These are phyloP conservation scores for Trematosphaeria pertusa DNA, from an alignment of 2,329 filamentous ascomycete genomes.

Conservation along the genomic window DNA sequence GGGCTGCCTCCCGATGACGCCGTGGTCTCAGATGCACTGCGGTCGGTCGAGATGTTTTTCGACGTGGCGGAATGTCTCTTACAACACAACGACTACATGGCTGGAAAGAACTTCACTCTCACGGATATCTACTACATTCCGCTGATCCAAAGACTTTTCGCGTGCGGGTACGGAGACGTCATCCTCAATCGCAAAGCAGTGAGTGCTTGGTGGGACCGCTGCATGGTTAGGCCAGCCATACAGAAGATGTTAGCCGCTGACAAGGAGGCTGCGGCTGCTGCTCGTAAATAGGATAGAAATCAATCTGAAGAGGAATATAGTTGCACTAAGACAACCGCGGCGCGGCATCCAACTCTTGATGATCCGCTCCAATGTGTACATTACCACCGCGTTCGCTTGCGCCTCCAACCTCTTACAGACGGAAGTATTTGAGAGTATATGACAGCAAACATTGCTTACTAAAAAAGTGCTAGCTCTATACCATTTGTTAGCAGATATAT, in stretches of 20 bases:
- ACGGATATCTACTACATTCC: conserved; percentile 59
- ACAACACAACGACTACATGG: conserved; percentile 53
- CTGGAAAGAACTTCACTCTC: conserved; percentile 53
- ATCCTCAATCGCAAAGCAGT: conserved; percentile 21
- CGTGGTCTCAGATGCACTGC: conserved; percentile 48
- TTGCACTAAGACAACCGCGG: too few species aligned
- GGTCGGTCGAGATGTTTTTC: conserved; percentile 52
- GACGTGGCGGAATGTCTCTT: conserved; percentile 53
- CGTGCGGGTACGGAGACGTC: conserved; percentile 19
- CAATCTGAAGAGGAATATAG: too few species aligned
- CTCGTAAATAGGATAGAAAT: too few species aligned
- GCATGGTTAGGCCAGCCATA: conserved; percentile 22
- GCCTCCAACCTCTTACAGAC: too few species aligned
- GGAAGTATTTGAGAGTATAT: too few species aligned
- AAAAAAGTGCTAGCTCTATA: too few species aligned
- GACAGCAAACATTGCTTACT: too few species aligned
- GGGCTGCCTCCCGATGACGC: conserved; percentile 52
- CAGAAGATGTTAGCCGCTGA: conserved; percentile 23
- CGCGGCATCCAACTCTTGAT: too few species aligned
- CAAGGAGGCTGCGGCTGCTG: conserved; percentile 20
- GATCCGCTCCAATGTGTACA: too few species aligned
- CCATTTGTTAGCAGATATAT: too few species aligned
- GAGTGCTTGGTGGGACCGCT: conserved; percentile 27
- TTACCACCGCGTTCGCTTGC: too few species aligned
- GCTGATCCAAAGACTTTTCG: conserved; percentile 52